phyloP scores from a whole-genome alignment of 2,329 filamentous ascomycete species.

The Onygena corvina region DNA sequence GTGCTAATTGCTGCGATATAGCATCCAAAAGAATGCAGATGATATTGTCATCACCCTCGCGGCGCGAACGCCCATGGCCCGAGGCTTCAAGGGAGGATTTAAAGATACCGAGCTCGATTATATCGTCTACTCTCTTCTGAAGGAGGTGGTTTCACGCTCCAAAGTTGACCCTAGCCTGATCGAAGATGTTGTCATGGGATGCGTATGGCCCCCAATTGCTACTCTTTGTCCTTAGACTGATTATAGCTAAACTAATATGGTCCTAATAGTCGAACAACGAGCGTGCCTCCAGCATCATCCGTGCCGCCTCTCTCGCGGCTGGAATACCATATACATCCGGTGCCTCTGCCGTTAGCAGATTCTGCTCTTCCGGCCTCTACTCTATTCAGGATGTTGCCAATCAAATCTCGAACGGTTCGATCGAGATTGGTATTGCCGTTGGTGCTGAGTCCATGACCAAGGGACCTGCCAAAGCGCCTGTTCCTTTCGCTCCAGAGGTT shows the following conservation, averaged over 20 bases:
- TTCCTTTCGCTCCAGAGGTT: conserved; percentile 65
- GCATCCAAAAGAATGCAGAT: conserved; percentile 83
- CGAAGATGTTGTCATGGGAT: conserved; percentile 85
- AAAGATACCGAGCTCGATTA: conserved; percentile 89
- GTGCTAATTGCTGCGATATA: conserved; percentile 27
- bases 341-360: conserved; percentile 77
- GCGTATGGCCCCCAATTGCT: conserved; percentile 45
- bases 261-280: neutral
- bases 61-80: conserved; percentile 75
- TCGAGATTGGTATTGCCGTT: conserved; percentile 75
- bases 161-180: conserved; percentile 68
- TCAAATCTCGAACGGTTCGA: conserved; percentile 65
- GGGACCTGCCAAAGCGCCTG: conserved; percentile 55
- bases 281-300: conserved; percentile 73
- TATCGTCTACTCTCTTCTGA: conserved; percentile 69
- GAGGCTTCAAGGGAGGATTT: conserved; percentile 82
- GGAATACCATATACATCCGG: conserved; percentile 85
- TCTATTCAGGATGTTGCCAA: conserved; percentile 90
- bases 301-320: conserved; percentile 76
- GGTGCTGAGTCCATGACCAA: conserved; percentile 82
- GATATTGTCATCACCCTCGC: conserved; percentile 95
- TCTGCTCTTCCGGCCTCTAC: conserved; percentile 94
- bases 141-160: conserved; percentile 59
- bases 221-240: neutral
- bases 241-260: neutral